A percentile compares a stretch with the other conserved stretches of the same genome.
phyloP scores from a whole-genome alignment of 495 filamentous ascomycete species.

The Penicillium atrosanguineum region DNA sequence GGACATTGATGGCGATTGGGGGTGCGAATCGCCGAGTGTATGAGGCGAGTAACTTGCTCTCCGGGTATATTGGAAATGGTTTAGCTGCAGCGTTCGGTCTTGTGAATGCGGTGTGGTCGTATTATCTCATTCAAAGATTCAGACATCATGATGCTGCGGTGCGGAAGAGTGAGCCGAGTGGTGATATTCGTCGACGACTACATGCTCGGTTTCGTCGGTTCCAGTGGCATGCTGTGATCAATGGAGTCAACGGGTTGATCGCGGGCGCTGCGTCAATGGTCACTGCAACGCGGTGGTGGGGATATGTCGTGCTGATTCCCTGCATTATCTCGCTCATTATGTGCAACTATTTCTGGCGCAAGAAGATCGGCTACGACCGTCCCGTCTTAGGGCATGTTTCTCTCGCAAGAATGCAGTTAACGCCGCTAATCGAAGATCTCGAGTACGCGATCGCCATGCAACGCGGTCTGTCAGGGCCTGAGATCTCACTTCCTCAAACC shows the following conservation, averaged over 20 bases:
- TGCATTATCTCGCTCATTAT: slow-evolving; percentile 43
- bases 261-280: slow-evolving; percentile 51
- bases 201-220: slow-evolving; percentile 35
- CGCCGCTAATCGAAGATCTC: slow-evolving; percentile 27
- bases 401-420: slow-evolving; percentile 14
- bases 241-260: slow-evolving; percentile 42
- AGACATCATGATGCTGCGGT: slow-evolving; percentile 26
- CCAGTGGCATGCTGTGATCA: slow-evolving; percentile 39
- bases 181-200: slow-evolving; percentile 25
- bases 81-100: slow-evolving; percentile 44
- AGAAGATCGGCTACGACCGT: slow-evolving; percentile 45
- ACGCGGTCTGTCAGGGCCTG: slow-evolving; percentile 11
- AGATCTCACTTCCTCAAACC: slow-evolving; percentile 7
- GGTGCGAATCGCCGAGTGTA: slow-evolving; percentile 41
- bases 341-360: slow-evolving; percentile 47
- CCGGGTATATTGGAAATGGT: slow-evolving; percentile 48
- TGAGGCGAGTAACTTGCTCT: slow-evolving; percentile 45
- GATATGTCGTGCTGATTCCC: slow-evolving; percentile 47
- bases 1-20: slow-evolving; percentile 50
- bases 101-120: slow-evolving; percentile 45
- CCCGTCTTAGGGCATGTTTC: slow-evolving; percentile 22
- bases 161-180: slow-evolving; percentile 10
- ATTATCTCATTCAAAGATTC: slow-evolving; percentile 36
- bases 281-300: slow-evolving; percentile 49
- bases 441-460: slow-evolving; percentile 29